phyloP scores from a whole-genome alignment of 1,139 yeast species.

The Ogataea hybrid region DNA sequence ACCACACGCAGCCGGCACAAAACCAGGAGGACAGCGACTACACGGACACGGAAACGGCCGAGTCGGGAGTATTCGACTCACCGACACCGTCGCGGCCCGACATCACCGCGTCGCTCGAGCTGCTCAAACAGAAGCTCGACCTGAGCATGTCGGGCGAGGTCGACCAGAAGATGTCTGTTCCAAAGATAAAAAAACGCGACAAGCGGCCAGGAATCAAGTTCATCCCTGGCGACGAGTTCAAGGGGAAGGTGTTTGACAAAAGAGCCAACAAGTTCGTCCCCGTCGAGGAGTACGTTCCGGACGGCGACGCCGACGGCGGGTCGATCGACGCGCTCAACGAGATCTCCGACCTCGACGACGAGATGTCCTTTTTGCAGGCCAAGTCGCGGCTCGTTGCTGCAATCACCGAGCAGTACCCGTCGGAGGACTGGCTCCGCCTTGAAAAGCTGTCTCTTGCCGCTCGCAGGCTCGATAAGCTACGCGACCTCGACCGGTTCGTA shows the following conservation, averaged over 20 bases:
- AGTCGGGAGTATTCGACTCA: slow-evolving; percentile 8
- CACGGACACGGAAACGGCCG: slow-evolving; percentile 12
- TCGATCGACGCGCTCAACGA: slow-evolving; percentile 17
- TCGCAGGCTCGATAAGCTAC: slow-evolving; percentile 37
- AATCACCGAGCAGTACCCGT: slow-evolving; percentile 44
- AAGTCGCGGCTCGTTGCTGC: slow-evolving; percentile 44
- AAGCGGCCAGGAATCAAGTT: slow-evolving; percentile 27
- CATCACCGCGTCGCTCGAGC: slow-evolving; percentile 20
- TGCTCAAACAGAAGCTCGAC: slow-evolving; percentile 16
- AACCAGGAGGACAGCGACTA: slow-evolving; percentile 23
- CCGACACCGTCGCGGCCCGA: slow-evolving; percentile 17
- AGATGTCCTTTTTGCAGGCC: slow-evolving; percentile 50
- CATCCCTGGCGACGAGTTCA: slow-evolving; percentile 31
- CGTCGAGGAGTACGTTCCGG: slow-evolving; percentile 17
- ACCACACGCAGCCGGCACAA: slow-evolving; percentile 15
- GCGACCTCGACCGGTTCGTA: slow-evolving; percentile 43
- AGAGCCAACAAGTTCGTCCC: slow-evolving; percentile 25
- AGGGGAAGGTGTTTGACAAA: slow-evolving; percentile 30
- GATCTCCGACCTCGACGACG: slow-evolving; percentile 18
- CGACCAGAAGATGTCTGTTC: slow-evolving; percentile 17
- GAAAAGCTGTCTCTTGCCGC: slow-evolving; percentile 38
- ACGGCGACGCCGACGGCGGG: slow-evolving; percentile 9
- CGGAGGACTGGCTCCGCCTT: slow-evolving; percentile 44
- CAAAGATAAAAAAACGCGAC: slow-evolving; percentile 13
- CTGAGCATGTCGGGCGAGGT: slow-evolving; percentile 12